These are phyloP conservation scores for Sporisorium scitamineum DNA, from an alignment of 1,284 basidiomycete genomes.

Conservation along the genomic window DNA sequence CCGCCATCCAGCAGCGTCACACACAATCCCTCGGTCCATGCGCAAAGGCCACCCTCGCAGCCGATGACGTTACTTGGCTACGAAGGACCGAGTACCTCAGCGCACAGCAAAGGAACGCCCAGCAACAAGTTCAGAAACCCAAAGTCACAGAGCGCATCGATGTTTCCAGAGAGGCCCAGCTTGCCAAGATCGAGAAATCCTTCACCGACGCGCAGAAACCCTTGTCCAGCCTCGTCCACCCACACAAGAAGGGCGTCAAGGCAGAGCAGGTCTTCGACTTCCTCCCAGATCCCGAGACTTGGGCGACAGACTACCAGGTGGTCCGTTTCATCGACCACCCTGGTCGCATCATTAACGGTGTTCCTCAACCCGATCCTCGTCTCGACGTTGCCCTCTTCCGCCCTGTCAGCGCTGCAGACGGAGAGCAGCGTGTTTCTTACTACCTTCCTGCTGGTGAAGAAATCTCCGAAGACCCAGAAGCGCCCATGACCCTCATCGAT, in stretches of 20 bases:
- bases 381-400: constrained; percentile 60
- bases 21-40: constrained; percentile 47
- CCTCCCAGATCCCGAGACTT: constrained; percentile 67
- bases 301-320: constrained; percentile 65
- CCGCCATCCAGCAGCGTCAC: constrained; percentile 51
- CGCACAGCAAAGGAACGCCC: constrained; percentile 56
- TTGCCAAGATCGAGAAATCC: constrained; percentile 62
- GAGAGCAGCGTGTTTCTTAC: constrained; percentile 63
- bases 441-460: constrained; percentile 62
- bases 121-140: constrained; percentile 48
- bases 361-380: constrained; percentile 55
- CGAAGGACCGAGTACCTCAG: constrained; percentile 66
- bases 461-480: constrained; percentile 46
- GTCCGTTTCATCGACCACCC: constrained; percentile 66
- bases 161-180: constrained; percentile 57
- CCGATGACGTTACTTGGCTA: constrained; percentile 66
- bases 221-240: constrained; percentile 55
- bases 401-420: constrained; percentile 53
- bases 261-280: constrained; percentile 63
- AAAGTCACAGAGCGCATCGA: constrained; percentile 52
- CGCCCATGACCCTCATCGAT: constrained; percentile 37
- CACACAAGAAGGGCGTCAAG: constrained; percentile 61
- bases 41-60: constrained; percentile 42
- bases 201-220: constrained; percentile 60
- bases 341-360: constrained; percentile 54